phyloP scores from a whole-genome alignment of 1,284 basidiomycete species.

The Cystobasidiaceae sp. region DNA sequence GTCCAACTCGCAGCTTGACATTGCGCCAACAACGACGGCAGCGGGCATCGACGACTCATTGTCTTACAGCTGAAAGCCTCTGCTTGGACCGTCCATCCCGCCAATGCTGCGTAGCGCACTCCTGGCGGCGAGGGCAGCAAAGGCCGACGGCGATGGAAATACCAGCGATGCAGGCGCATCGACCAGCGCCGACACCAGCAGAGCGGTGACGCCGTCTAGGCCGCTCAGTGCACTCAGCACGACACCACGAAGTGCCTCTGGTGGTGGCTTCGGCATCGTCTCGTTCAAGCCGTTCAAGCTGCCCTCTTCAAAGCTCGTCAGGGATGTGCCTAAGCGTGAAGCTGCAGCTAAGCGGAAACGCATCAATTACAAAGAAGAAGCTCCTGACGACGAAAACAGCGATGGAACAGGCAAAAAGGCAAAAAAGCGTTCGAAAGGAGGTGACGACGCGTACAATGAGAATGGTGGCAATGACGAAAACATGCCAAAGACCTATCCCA shows the following conservation, averaged over 20 bases:
- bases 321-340: constrained; percentile 20
- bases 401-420: constrained; percentile 16
- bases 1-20: no score
- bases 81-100: not conserved
- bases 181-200: not conserved
- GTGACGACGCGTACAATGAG: constrained; percentile 47
- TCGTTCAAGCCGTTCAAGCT: constrained; percentile 35
- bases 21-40: no score
- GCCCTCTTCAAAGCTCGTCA: constrained; percentile 28
- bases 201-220: constrained; percentile 4
- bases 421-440: constrained; percentile 10
- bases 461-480: constrained; percentile 50
- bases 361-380: constrained; percentile 21
- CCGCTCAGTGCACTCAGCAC: not conserved
- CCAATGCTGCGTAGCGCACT: constrained; percentile 27
- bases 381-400: constrained; percentile 23
- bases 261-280: constrained; percentile 35
- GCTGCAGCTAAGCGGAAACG: constrained; percentile 24
- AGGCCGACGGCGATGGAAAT: constrained; percentile 7
- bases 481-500: constrained; percentile 58
- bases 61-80: not conserved
- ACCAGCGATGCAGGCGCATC: not conserved
- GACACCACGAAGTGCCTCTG: constrained; percentile 25
- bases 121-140: constrained; percentile 19
- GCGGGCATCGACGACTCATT: not conserved